A percentile compares a stretch with the other conserved stretches of the same genome.
Evolutionary conservation across 2,329 filamentous ascomycete species (phyloP).

Genomic region (Xylaria multiplex): DNA sequence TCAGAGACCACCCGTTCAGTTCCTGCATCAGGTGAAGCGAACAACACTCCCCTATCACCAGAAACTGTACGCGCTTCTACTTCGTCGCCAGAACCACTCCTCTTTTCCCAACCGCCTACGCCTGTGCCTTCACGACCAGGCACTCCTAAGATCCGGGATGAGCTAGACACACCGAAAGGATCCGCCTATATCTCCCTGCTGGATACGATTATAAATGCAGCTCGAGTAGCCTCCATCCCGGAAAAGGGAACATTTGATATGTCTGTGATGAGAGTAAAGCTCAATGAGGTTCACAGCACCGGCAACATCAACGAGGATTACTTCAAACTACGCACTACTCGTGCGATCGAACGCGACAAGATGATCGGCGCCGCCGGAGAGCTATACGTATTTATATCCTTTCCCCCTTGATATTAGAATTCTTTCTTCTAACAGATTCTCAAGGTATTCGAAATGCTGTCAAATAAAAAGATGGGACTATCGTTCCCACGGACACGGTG

Average conservation of each 20-base stretch:
- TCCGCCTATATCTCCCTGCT: constrained; percentile 9
- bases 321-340: constrained; percentile 11
- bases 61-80: not conserved
- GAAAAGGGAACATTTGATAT: constrained; percentile 1
- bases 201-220: not conserved
- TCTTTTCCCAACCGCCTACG: constrained; percentile 7
- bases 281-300: not conserved
- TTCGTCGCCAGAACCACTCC: constrained; percentile 2
- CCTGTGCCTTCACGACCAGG: constrained; percentile 3
- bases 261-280: not conserved
- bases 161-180: not conserved
- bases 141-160: constrained; percentile 1
- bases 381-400: constrained; percentile 9
- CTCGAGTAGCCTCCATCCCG: not conserved
- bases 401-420: not conserved
- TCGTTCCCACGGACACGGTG: constrained; percentile 8
- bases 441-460: constrained; percentile 7
- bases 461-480: constrained; percentile 5
- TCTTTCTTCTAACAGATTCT: not conserved
- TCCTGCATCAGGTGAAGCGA: not conserved
- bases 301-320: constrained; percentile 11
- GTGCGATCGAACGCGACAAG: constrained; percentile 11
- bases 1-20: not conserved
- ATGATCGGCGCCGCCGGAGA: constrained; percentile 19
- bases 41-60: not conserved